These are phyloP conservation scores for Aspergillus arachidicola DNA, from an alignment of 2,329 filamentous ascomycete species.

Conservation along the genomic window DNA sequence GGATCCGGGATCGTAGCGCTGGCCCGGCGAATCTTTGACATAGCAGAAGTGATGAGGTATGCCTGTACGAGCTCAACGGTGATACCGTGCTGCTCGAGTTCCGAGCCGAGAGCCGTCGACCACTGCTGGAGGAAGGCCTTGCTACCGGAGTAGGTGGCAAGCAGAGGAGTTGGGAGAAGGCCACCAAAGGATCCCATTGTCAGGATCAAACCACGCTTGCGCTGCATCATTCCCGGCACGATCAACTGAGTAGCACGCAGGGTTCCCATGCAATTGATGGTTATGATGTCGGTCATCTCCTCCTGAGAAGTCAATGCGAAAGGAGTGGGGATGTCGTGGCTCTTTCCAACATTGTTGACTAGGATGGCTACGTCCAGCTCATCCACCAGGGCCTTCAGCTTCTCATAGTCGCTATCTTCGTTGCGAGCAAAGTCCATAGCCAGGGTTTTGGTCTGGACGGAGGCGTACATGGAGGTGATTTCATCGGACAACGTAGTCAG, in stretches of 20 bases:
- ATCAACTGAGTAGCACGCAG: slow-evolving; percentile 85
- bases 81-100: slow-evolving; percentile 78
- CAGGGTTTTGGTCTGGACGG: slow-evolving; percentile 72
- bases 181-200: slow-evolving; percentile 98
- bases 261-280: slow-evolving; percentile 91
- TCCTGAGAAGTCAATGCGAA: slow-evolving; percentile 78
- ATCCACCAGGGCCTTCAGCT: slow-evolving; percentile 67
- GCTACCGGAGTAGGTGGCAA: slow-evolving; percentile 95
- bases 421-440: slow-evolving; percentile 92
- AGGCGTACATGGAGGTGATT: slow-evolving; percentile 68
- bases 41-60: slow-evolving; percentile 91
- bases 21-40: slow-evolving; percentile 90
- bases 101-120: slow-evolving; percentile 81
- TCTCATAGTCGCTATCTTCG: slow-evolving; percentile 76
- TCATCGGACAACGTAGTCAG: slow-evolving; percentile 76
- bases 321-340: slow-evolving; percentile 87
- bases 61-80: slow-evolving; percentile 90
- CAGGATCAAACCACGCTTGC: slow-evolving; percentile 84
- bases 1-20: slow-evolving; percentile 79
- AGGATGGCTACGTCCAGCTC: slow-evolving; percentile 82
- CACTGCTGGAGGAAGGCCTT: slow-evolving; percentile 98
- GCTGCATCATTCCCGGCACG: slow-evolving; percentile 79
- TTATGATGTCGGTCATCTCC: slow-evolving; percentile 88
- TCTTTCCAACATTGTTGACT: slow-evolving; percentile 96
- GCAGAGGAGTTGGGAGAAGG: slow-evolving; percentile 83